Evolutionary conservation across 1,284 basidiomycete species (phyloP), one percentile per base, ranked within the genome.

Genomic region (Pseudozyma thailandica): DNA sequence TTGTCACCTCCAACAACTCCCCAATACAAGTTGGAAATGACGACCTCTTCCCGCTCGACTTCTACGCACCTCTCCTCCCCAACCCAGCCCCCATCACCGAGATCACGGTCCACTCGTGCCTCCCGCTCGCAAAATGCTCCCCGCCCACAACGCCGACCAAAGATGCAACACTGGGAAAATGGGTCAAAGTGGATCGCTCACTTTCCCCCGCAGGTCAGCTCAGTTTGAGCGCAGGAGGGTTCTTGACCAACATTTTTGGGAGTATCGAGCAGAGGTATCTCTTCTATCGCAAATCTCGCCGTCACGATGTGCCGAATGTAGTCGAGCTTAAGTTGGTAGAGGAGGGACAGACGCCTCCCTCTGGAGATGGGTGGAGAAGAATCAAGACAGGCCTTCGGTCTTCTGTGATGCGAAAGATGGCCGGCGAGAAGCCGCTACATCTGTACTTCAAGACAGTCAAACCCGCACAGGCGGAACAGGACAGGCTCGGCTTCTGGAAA

Each of bases 151-250:
- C 89, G 0, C 85, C 86, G 9, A 90, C 91, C 69, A 83, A 89
- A 31, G 92, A 94, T 79, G 89, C 90, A 5, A 86, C 89, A 50
- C 90, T 89, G 72, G 93, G 93, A 0, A 91, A 90, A 77, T 95
- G 93, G 93, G 92, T 95, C 1, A 88, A 90, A 20, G 90, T 94
- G 8, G 88, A 88, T 20, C 86, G 89, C 18, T 90, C 94, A 81
- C 83, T 95, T 30, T 92, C 93, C 79, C 79, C 85, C 74, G 85
- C 87, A 5, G 90, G 72, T 10, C 48, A 62, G 35, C 26, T 54
- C n/a, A 68, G 68, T 39, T 60, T 55, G 9, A 54, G 50, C 3
- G 48, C 50, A 1, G 56, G 54, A 0, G 60, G 71, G 13, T 57
- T 56, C 31, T 44, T 63, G 1, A 16, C 28, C 43, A 63, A 58